Percentiles rank a stretch among this genome's conserved stretches.
These are phyloP conservation scores for Straminergon stramineum DNA, from an alignment of 225 moss, liverwort and hornwort genomes.

Conservation along the genomic window DNA sequence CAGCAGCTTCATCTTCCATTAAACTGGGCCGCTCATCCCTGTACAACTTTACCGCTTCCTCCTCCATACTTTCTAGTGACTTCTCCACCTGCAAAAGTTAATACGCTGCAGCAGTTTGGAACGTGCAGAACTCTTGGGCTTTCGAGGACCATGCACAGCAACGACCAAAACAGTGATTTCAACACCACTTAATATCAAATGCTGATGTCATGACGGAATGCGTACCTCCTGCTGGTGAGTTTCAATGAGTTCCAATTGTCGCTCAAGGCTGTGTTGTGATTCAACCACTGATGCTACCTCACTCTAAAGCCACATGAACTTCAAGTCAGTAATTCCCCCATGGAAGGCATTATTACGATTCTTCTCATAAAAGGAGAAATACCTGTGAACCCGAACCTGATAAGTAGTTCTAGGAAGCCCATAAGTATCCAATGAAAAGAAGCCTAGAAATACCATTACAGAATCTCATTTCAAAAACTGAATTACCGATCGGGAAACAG, in stretches of 20 bases:
- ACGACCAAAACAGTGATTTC: background rate
- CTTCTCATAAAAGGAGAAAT: background rate
- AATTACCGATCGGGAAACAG: background rate
- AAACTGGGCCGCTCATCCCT: conserved; percentile 64
- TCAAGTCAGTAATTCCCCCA: background rate
- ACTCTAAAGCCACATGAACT: conserved; percentile 36
- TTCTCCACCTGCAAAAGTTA: conserved; percentile 57
- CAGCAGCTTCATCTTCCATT: conserved; percentile 90
- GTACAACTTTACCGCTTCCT: conserved; percentile 78
- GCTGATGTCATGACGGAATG: background rate
- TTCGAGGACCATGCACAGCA: background rate
- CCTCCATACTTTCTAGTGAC: conserved; percentile 85
- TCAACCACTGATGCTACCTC: conserved; percentile 94
- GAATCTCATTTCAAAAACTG: background rate
- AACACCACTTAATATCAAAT: background rate
- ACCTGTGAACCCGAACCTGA: background rate
- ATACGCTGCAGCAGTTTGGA: background rate
- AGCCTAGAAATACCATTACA: background rate
- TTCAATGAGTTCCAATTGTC: conserved; percentile 90
- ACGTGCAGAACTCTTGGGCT: background rate
- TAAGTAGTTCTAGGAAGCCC: background rate
- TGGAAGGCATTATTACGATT: background rate
- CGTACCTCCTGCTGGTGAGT: conserved; percentile 88
- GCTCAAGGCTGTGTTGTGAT: conserved; percentile 89
- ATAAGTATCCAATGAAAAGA: background rate